These are phyloP conservation scores for Blakeslea trispora DNA, from an alignment of 371 early-diverging fungal genomes.

Conservation along the genomic window DNA sequence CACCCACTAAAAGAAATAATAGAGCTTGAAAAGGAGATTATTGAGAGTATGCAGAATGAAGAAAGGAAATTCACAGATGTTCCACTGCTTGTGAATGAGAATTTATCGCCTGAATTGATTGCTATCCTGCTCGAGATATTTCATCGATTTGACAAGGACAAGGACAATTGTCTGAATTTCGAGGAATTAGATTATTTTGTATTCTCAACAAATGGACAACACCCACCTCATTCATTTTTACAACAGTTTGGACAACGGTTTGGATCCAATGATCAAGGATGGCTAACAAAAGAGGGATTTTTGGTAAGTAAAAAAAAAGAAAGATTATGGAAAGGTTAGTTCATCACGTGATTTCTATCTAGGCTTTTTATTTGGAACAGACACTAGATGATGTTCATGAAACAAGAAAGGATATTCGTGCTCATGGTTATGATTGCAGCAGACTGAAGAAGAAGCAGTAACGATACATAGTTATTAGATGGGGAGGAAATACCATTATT, in stretches of 20 bases:
- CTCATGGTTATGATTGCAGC: constrained; percentile 58
- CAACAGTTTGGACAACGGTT: constrained; percentile 60
- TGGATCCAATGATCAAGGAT: constrained; percentile 52
- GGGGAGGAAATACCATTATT: too few relatives aligned
- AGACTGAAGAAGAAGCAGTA: constrained; percentile 29
- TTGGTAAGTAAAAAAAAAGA: constrained; percentile 25
- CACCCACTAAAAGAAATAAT: neutral
- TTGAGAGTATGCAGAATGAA: constrained; percentile 44
- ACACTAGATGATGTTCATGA: constrained; percentile 63
- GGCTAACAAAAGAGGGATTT: constrained; percentile 58
- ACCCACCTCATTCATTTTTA: constrained; percentile 55
- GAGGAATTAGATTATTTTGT: constrained; percentile 56
- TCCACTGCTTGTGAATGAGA: constrained; percentile 43
- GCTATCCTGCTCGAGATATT: constrained; percentile 53
- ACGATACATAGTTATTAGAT: too few relatives aligned
- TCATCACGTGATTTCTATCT: neutral
- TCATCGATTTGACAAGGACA: constrained; percentile 55
- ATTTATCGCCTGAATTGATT: constrained; percentile 44
- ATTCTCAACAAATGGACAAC: constrained; percentile 59
- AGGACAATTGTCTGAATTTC: constrained; percentile 49
- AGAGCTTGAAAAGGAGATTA: constrained; percentile 57
- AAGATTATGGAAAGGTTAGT: neutral
- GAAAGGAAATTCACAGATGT: constrained; percentile 38
- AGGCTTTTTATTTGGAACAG: constrained; percentile 64
- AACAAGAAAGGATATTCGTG: constrained; percentile 57